Evolutionary conservation across 192 early-diverging fungal genomes (phyloP), one percentile per base, ranked within the genome.

Genomic region (Podila epicladia): DNA sequence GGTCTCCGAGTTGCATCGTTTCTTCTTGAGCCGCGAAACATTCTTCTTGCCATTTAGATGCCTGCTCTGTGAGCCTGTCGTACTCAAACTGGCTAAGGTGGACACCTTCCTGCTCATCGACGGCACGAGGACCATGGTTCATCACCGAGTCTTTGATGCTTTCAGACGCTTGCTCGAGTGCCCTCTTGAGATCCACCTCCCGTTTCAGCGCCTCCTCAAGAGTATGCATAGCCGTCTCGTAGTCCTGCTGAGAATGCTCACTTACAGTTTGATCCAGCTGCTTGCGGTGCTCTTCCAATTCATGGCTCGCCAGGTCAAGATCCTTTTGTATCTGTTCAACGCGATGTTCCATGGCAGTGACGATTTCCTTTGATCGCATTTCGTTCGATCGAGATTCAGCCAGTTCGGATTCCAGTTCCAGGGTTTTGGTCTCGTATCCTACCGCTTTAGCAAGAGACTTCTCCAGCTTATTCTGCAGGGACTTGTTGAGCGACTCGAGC

Each of bases 21-120:
- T 79, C 75, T 11, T 79, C 75, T 33, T 72, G 65, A 51, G 75
- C 70, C 0, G 51, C 41, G 3, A 79, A 57, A 31, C 64, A 68
- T 6, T 79, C 65, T 26, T 79, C 75, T 17, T 68, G 75, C 69
- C 58, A 68, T 53, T 63, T 62, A 0, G 65, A 51, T 35, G 70
- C 65, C 9, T 8, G 65, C 9, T 67, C 53, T 8, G 65, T 11
- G 11, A 72, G 19, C 2, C 48, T 45, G 26, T 63, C 61, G 8
- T 37, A 63, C 31, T 63, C 70, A 3, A 64, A 13, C 32, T 71
- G 48, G 5, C n/a, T 20, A 33, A 32, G 12, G 15, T 13, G 55
- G 13, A 26, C 9, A 17, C 48, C 55, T 28, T 68, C 32, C 5
- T 17, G 41, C 3, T 28, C 38, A 15, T 29, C 49, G 9, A 31